Conservation (phyloP, 768 basidiomycete species). For the Mycena epipterygia region DNA sequence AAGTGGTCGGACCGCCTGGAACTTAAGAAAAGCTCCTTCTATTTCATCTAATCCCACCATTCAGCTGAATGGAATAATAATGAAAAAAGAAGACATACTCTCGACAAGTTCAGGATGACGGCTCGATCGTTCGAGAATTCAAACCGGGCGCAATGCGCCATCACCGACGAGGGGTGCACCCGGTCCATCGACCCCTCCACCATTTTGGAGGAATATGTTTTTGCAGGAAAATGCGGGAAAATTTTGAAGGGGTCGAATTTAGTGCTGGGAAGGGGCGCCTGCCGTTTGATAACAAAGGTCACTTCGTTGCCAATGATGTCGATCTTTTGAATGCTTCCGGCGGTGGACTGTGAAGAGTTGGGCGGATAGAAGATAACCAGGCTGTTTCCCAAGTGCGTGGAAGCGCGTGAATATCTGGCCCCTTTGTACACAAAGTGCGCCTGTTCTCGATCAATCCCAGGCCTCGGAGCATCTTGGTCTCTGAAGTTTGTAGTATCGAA, state of each 20-base stretch:
- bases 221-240: constrained; percentile 9
- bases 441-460: no score
- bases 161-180: neutral
- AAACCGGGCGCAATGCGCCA: constrained; percentile 1
- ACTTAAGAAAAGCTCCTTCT: no score
- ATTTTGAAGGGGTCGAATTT: constrained; percentile 1
- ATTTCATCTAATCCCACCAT: no score
- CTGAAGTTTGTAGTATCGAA: no score
- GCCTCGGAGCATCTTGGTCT: no score
- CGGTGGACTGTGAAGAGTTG: neutral
- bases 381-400: constrained; percentile 9
- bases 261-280: neutral
- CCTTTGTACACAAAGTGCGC: no score
- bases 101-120: constrained; percentile 4
- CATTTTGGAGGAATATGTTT: constrained; percentile 10
- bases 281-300: neutral
- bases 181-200: neutral
- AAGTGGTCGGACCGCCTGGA: no score
- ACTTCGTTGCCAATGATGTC: neutral
- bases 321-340: constrained; percentile 5
- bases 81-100: no score
- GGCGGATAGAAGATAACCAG: constrained; percentile 2
- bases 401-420: constrained; percentile 1
- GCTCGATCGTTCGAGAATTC: constrained; percentile 12
- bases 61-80: no score